Conservation (phyloP, 1,284 basidiomycete species). For the Pseudozyma sp. region DNA sequence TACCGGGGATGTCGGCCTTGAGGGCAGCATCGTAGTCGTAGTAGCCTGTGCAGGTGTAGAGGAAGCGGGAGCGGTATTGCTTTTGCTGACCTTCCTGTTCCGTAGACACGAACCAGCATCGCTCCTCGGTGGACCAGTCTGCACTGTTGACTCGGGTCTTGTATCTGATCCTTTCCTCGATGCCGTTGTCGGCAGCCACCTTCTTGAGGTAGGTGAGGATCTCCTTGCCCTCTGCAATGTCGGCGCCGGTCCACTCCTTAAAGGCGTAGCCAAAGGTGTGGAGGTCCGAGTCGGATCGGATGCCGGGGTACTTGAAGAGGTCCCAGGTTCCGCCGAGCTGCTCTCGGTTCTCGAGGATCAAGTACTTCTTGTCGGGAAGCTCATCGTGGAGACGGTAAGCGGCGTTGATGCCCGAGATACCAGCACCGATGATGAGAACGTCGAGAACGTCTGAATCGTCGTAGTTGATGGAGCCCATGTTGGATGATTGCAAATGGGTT, state of each 20-base stretch:
- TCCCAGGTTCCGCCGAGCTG: constrained; percentile 64
- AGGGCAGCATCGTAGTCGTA: constrained; percentile 62
- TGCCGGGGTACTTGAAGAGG: constrained; percentile 60
- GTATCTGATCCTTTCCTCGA: constrained; percentile 56
- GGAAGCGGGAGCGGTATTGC: constrained; percentile 45
- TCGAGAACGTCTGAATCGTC: constrained; percentile 47
- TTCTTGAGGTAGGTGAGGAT: constrained; percentile 61
- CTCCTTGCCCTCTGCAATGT: constrained; percentile 60
- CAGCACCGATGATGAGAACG: constrained; percentile 64
- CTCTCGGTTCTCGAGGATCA: constrained; percentile 51
- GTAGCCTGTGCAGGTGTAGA: constrained; percentile 62
- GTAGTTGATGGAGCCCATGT: constrained; percentile 45
- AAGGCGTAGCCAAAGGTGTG: constrained; percentile 55
- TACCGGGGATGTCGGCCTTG: constrained; percentile 62
- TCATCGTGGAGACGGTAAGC: constrained; percentile 59
- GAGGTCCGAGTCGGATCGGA: constrained; percentile 46
- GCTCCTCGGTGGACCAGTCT: constrained; percentile 52
- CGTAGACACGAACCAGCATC: constrained; percentile 53
- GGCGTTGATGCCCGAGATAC: constrained; percentile 67
- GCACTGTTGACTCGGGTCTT: constrained; percentile 44
- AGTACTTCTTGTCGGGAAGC: constrained; percentile 55
- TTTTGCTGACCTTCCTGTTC: constrained; percentile 37
- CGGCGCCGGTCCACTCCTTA: constrained; percentile 56
- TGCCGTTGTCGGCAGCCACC: constrained; percentile 59
- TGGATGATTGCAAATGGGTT: neutral